Evolutionary conservation across 2,329 filamentous ascomycete species (phyloP), one percentile per base, ranked within the genome.

Genomic region (Verticillium longisporum): DNA sequence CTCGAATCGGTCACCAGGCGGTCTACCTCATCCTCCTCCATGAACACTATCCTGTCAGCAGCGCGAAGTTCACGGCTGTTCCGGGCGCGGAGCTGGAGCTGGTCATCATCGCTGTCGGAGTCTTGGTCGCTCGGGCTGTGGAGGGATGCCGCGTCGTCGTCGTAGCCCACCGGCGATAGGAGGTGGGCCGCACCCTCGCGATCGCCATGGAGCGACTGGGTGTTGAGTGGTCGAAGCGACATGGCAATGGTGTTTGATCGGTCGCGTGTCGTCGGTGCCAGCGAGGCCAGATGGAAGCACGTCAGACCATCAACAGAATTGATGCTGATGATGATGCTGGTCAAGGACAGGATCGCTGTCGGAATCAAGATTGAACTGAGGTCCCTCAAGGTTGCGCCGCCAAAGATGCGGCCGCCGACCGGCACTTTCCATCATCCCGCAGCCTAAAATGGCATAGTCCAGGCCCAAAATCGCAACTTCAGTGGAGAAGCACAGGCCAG

Each of bases 51-150:
- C 54, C 86, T 80, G 70, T 92, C 89, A 73, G 89, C 86, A 38
- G 85, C 83, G 41, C 86, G 83, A 61, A 92, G 79, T 71, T 92
- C 89, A 60, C 83, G 78, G 69, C 87, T 90, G 65, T 86, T 90
- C 56, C 88, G 83, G 37, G 86, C 86, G 9, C 83, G 83, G 62
- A 82, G 78, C 64, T 89, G 77, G 59, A 90, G 79, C 68, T 90
- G 80, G 71, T 92, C 88, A 72, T 92, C 89, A 66, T 91, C 88
- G 74, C 86, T 90, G 70, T 92, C 89, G 61, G 86, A 88, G 70
- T 91, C 88, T 71, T 91, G 88, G 69, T 90, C 88, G 76, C 83
- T 87, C 64, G 83, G 83, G 68, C 82, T 86, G 68, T 87, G 83
- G 53, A 91, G 75, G 6, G 88, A 90, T 13, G 83, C 77, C 59